A percentile compares a stretch with the other conserved stretches of the same genome.
phyloP scores from a whole-genome alignment of 2,329 filamentous ascomycete species.

The Arthrocladium fulminans region DNA sequence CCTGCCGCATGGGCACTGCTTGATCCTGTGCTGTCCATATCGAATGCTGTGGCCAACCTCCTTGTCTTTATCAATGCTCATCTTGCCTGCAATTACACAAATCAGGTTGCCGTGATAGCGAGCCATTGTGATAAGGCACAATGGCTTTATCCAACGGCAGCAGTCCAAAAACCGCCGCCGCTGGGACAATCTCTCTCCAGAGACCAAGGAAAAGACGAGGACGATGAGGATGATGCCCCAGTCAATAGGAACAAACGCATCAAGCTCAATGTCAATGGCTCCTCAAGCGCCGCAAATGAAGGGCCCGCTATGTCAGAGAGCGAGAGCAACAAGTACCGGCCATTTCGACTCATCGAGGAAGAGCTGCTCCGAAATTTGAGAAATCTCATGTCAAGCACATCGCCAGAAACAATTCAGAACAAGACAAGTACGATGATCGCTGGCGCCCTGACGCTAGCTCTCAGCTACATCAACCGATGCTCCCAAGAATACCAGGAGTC shows the following conservation, averaged over 20 bases:
- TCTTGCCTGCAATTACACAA: conserved; percentile 84
- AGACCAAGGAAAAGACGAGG: conserved; percentile 3
- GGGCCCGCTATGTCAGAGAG: conserved; percentile 23
- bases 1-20: conserved; percentile 86
- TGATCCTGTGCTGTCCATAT: conserved; percentile 63
- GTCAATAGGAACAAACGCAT: conserved; percentile 19
- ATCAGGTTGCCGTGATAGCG: conserved; percentile 85
- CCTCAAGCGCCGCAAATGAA: conserved; percentile 17
- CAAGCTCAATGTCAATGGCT: conserved; percentile 14
- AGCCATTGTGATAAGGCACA: conserved; percentile 77
- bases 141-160: conserved; percentile 72
- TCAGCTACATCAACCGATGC: conserved; percentile 83
- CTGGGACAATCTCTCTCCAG: conserved; percentile 15
- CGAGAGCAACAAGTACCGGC: conserved; percentile 81
- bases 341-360: conserved; percentile 78
- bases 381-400: conserved; percentile 62
- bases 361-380: conserved; percentile 67
- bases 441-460: conserved; percentile 79
- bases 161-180: conserved; percentile 13
- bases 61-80: conserved; percentile 97
- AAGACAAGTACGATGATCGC: conserved; percentile 78
- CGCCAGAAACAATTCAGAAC: conserved; percentile 51
- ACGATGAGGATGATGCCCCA: conserved; percentile 22
- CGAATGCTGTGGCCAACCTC: conserved; percentile 75
- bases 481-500: conserved; percentile 56